These are phyloP conservation scores for Inga oerstediana DNA, from an alignment of 306 rosid genomes.

Conservation along the genomic window DNA sequence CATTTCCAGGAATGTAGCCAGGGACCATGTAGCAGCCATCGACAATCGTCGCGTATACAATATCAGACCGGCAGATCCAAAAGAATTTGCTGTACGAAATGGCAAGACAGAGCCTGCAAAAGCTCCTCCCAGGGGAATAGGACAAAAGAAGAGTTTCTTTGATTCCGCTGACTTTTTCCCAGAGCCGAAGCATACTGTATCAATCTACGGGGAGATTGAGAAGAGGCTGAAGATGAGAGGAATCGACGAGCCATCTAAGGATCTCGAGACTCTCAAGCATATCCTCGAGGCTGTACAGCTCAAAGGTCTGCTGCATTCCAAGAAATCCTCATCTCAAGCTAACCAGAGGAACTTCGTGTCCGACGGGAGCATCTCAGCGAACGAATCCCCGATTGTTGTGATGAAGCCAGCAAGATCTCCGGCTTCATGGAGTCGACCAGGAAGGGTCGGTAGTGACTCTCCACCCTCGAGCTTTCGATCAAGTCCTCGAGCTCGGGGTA, in stretches of 20 bases:
- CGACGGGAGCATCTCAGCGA: constrained; percentile 35
- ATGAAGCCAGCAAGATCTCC: constrained; percentile 63
- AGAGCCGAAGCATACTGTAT: constrained; percentile 65
- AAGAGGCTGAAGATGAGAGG: constrained; percentile 76
- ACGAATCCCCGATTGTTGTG: constrained; percentile 71
- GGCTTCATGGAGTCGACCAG: constrained; percentile 33
- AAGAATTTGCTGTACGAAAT: constrained; percentile 29
- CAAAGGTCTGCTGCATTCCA: constrained; percentile 83
- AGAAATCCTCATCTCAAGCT: constrained; percentile 35
- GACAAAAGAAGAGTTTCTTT: constrained; percentile 77
- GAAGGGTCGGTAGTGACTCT: constrained; percentile 54
- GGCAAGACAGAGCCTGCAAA: constrained; percentile 38
- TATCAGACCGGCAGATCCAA: constrained; percentile 48
- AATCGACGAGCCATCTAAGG: constrained; percentile 70
- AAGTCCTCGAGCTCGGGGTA: constrained; percentile 49
- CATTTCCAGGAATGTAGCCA: constrained; percentile 36
- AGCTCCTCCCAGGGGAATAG: constrained; percentile 49
- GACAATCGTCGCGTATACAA: constrained; percentile 42
- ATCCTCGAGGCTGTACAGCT: constrained; percentile 88
- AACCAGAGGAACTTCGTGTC: constrained; percentile 47
- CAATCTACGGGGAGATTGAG: constrained; percentile 68
- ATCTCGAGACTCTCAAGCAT: constrained; percentile 76
- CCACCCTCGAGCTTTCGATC: constrained; percentile 55
- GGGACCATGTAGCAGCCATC: constrained; percentile 20
- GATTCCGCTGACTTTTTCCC: constrained; percentile 84